phyloP scores from a whole-genome alignment of 495 filamentous ascomycete genomes.

The Hyaloscypha finlandica region DNA sequence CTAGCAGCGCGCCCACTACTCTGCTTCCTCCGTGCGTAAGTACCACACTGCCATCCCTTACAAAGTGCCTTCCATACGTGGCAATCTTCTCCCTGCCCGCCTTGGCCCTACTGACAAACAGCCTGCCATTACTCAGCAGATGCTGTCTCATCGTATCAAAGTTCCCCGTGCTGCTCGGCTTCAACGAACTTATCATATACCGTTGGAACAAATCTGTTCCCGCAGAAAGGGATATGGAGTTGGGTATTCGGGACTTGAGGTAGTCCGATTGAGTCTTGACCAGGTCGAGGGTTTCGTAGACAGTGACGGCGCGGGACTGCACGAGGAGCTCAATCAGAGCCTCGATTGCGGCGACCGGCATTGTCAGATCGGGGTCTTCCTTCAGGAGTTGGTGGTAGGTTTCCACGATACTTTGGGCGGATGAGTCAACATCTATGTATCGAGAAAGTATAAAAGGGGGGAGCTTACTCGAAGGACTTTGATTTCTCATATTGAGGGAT shows the following conservation, averaged over 20 bases:
- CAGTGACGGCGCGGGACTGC: slow-evolving; percentile 73
- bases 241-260: slow-evolving; percentile 74
- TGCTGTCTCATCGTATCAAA: slow-evolving; percentile 83
- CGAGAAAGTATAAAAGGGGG: background rate
- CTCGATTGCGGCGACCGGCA: slow-evolving; percentile 96
- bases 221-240: slow-evolving; percentile 88
- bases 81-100: slow-evolving; percentile 82
- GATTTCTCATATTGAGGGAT: slow-evolving; percentile 19
- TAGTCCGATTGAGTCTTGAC: slow-evolving; percentile 72
- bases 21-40: slow-evolving; percentile 86
- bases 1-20: slow-evolving; percentile 76
- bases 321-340: slow-evolving; percentile 82
- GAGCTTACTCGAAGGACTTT: slow-evolving; percentile 29
- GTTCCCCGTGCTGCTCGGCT: slow-evolving; percentile 46
- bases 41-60: slow-evolving; percentile 74
- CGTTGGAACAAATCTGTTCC: slow-evolving; percentile 95
- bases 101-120: slow-evolving; percentile 89
- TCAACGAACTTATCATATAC: slow-evolving; percentile 75
- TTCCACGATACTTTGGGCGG: slow-evolving; percentile 50
- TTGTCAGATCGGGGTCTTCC: slow-evolving; percentile 81
- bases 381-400: slow-evolving; percentile 52
- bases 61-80: slow-evolving; percentile 69
- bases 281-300: slow-evolving; percentile 89
- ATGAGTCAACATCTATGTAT: slow-evolving; percentile 22
- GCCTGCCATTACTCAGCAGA: slow-evolving; percentile 75